Percentiles rank a stretch among this genome's conserved stretches.
These are phyloP conservation scores for Pichia scutulata DNA, from an alignment of 805 yeast genomes.

Conservation along the genomic window DNA sequence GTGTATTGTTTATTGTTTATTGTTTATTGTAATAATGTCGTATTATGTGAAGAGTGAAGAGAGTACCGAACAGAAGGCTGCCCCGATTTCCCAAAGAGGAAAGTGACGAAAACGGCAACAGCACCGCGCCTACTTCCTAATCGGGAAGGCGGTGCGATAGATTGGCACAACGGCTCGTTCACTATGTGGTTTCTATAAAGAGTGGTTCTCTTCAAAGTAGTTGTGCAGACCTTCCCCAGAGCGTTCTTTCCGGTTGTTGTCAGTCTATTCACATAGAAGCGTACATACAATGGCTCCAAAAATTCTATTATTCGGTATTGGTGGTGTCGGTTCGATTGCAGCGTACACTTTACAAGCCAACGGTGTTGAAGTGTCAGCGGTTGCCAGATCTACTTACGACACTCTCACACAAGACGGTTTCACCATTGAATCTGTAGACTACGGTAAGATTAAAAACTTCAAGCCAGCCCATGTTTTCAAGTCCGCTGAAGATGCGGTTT, in stretches of 20 bases:
- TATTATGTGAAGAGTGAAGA: no score
- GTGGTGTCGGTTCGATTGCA: constrained; percentile 80
- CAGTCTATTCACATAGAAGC: no score
- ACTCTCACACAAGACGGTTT: constrained; percentile 46
- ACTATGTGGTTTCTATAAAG: no score
- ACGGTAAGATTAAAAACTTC: constrained; percentile 49
- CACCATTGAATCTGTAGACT: constrained; percentile 51
- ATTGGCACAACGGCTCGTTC: no score
- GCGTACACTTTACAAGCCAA: constrained; percentile 52
- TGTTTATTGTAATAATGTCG: no score
- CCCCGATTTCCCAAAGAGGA: background rate
- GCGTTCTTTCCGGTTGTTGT: no score
- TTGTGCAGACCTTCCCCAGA: no score
- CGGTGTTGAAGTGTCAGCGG: constrained; percentile 49
- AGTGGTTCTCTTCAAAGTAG: no score
- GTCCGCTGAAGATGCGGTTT: constrained; percentile 39
- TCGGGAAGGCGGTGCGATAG: background rate
- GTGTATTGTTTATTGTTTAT: no score
- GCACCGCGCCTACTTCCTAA: background rate
- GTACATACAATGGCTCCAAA: constrained; percentile 16
- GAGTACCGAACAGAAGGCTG: no score
- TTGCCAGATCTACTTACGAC: constrained; percentile 59
- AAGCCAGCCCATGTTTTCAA: constrained; percentile 40
- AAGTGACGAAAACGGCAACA: no score
- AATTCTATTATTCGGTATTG: constrained; percentile 67